Evolutionary conservation across 352 stramenopile species (phyloP), one percentile per base, ranked within the genome.

Genomic region (Globisporangium paddicum): DNA sequence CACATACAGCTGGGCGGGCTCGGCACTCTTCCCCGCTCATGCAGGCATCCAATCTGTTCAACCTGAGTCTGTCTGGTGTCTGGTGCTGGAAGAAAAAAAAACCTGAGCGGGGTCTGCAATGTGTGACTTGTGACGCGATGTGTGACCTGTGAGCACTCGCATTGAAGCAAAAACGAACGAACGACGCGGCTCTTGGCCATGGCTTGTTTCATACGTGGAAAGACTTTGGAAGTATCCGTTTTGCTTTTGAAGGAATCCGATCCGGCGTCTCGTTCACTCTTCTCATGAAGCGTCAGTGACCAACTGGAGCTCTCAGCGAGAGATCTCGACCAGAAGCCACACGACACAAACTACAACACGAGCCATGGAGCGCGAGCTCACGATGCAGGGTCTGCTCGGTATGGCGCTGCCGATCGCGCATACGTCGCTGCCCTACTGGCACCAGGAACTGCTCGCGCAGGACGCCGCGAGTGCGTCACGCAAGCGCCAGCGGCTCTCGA

Each of bases 401-500:
- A 55, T 68, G 49, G 62, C 61, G 38, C 52, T 73, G 44, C 70
- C 70, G 2, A 54, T 75, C 3, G 45, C 58, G 8, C 52, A 47
- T 1, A 23, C 38, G 13, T 48, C 59, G 23, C 47, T 73, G 44
- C 67, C 70, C 5, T n/a, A 37, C 3, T 75, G 67, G 67, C 61
- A 78, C 34, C 59, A 71, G 21, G 67, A 75, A 32, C 55, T 68
- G 18, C 58, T 73, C 1, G 38, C 50, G 2, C 54, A 64, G 56
- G 37, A 55, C 19, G 58, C 30, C 19, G 55, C n/a, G 14, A 35
- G 13, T 11, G 34, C 6, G 5, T 59, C 26, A 30, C 52, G 48
- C 49, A 78, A 78, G 50, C 61, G 70, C 26, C 64, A 71, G 58
- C 67, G 70, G 1, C 62, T 75, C 45, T 41, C 48, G 26, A 18